Conservation (phyloP, 441 rosid genomes). For the Corymbia citriodora region DNA sequence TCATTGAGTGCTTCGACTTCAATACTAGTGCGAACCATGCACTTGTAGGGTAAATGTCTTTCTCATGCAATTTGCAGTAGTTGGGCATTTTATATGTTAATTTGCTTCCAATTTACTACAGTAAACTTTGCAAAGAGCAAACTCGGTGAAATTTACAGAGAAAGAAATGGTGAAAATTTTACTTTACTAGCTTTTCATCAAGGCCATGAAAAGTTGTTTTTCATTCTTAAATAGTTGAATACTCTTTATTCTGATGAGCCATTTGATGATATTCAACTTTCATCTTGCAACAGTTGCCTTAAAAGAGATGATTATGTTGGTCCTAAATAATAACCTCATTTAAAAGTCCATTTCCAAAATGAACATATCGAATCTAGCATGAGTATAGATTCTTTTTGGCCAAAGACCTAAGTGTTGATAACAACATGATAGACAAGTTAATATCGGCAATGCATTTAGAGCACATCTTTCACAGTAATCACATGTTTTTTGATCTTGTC, state of each 20-base stretch:
- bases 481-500: neutral
- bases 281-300: too few species aligned
- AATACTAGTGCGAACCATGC: too few species aligned
- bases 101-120: too few species aligned
- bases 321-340: neutral
- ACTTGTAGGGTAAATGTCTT: neutral
- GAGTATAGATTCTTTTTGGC: neutral
- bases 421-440: neutral
- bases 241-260: too few species aligned
- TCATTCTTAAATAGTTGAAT: too few species aligned
- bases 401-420: neutral
- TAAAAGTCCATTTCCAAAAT: neutral
- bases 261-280: too few species aligned
- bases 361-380: neutral
- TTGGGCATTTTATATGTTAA: neutral
- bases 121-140: neutral
- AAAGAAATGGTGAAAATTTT: neutral
- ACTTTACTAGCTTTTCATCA: neutral
- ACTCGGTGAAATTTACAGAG: neutral
- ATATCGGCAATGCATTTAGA: neutral
- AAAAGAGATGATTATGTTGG: too few species aligned
- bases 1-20: too few species aligned
- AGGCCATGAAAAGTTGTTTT: neutral
- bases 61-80: neutral
- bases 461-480: neutral